A percentile compares a stretch with the other conserved stretches of the same genome.
phyloP scores from a whole-genome alignment of 352 stramenopile genomes.

The Phytophthora tentaculata region DNA sequence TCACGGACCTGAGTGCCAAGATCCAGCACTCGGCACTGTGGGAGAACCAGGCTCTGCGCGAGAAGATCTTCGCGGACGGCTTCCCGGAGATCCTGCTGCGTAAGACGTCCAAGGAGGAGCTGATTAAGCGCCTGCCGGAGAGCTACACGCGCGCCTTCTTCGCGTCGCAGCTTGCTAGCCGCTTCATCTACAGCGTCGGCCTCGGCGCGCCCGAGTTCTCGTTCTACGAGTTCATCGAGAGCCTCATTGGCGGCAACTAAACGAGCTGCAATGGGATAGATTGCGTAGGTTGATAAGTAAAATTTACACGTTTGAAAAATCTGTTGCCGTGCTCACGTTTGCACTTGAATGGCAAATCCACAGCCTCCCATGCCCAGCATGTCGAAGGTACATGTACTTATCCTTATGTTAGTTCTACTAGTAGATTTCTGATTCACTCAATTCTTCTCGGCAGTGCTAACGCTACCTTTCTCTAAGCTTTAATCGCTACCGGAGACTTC shows the following conservation, averaged over 20 bases:
- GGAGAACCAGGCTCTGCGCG: constrained; percentile 67
- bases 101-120: constrained; percentile 65
- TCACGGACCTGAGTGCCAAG: constrained; percentile 84
- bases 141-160: constrained; percentile 85
- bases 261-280: constrained; percentile 19
- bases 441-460: no score
- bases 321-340: no score
- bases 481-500: constrained; percentile 7
- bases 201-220: constrained; percentile 79
- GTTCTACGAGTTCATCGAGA: constrained; percentile 88
- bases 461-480: no score
- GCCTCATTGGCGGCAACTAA: constrained; percentile 51
- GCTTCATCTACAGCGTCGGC: constrained; percentile 82
- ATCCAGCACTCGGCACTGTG: constrained; percentile 81
- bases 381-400: no score
- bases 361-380: no score
- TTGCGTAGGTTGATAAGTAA: constrained; percentile 29
- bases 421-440: no score
- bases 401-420: no score
- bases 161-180: constrained; percentile 79
- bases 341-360: no score
- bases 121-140: constrained; percentile 74
- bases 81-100: constrained; percentile 73
- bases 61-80: constrained; percentile 78
- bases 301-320: constrained; percentile 27